These are phyloP conservation scores for Domatiomyces catenatus DNA, from an alignment of 2,329 filamentous ascomycete species.

Conservation along the genomic window DNA sequence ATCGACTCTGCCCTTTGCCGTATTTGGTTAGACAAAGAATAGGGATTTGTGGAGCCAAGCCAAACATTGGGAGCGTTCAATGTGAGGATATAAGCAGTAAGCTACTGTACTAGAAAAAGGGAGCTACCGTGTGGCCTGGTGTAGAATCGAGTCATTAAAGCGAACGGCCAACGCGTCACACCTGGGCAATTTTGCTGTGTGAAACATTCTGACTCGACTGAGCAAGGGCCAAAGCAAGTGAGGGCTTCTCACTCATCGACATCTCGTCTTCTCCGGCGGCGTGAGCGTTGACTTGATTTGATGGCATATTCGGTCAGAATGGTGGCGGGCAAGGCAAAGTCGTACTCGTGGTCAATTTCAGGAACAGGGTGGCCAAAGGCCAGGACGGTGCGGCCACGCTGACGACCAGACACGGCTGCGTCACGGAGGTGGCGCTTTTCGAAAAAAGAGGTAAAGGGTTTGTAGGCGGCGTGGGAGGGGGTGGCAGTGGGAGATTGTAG, in stretches of 20 bases:
- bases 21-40: too few relatives aligned
- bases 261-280: constrained; percentile 10
- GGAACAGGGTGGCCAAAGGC: constrained; percentile 76
- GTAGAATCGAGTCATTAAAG: too few relatives aligned
- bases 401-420: constrained; percentile 55
- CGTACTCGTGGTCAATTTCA: constrained; percentile 46
- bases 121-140: too few relatives aligned
- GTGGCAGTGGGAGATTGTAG: constrained; percentile 6
- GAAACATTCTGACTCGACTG: too few relatives aligned
- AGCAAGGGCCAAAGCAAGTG: too few relatives aligned
- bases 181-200: too few relatives aligned
- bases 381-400: constrained; percentile 53
- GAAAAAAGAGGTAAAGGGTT: constrained; percentile 78
- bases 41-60: too few relatives aligned
- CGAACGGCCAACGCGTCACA: too few relatives aligned
- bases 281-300: constrained; percentile 23
- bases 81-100: too few relatives aligned
- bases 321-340: constrained; percentile 62
- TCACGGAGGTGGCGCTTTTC: constrained; percentile 64
- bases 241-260: constrained; percentile 5
- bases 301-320: constrained; percentile 31
- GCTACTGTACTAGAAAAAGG: too few relatives aligned
- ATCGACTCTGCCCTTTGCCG: too few relatives aligned
- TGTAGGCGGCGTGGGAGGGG: constrained; percentile 19
- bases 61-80: too few relatives aligned